phyloP scores from a whole-genome alignment of 106 monocot species.

The Chionographis japonica region DNA sequence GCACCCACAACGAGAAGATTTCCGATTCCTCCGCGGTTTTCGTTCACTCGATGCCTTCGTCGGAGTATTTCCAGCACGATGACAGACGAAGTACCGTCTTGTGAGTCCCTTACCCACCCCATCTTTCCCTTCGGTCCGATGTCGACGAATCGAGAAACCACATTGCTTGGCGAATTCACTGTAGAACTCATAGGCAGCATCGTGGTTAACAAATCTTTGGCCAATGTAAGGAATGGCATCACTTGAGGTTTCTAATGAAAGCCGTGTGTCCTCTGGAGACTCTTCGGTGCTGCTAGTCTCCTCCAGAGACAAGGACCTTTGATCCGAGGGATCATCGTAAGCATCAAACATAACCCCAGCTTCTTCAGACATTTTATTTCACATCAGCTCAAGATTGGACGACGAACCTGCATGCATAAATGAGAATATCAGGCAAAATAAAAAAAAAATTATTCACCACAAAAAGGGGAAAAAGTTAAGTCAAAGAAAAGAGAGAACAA shows the following conservation, averaged over 20 bases:
- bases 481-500: too few relatives aligned
- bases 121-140: constrained; percentile 81
- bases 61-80: constrained; percentile 82
- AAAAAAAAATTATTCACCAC: too few relatives aligned
- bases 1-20: constrained; percentile 82
- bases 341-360: constrained; percentile 38
- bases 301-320: constrained; percentile 61
- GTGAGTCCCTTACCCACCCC: constrained; percentile 77
- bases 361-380: constrained; percentile 41
- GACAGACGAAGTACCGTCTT: constrained; percentile 80
- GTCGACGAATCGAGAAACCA: constrained; percentile 86
- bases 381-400: constrained; percentile 13
- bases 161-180: constrained; percentile 63
- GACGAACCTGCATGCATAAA: constrained; percentile 1
- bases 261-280: constrained; percentile 40
- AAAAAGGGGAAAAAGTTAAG: too few relatives aligned
- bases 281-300: constrained; percentile 52
- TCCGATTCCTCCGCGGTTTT: constrained; percentile 76
- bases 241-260: constrained; percentile 61
- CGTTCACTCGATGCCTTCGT: constrained; percentile 38
- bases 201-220: constrained; percentile 68
- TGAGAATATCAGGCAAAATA: too few relatives aligned
- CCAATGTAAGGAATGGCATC: constrained; percentile 65
- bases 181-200: constrained; percentile 83
- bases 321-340: constrained; percentile 59